These are phyloP conservation scores for Carex cristatella DNA, from an alignment of 176 grass and related monocot genomes.

Conservation along the genomic window DNA sequence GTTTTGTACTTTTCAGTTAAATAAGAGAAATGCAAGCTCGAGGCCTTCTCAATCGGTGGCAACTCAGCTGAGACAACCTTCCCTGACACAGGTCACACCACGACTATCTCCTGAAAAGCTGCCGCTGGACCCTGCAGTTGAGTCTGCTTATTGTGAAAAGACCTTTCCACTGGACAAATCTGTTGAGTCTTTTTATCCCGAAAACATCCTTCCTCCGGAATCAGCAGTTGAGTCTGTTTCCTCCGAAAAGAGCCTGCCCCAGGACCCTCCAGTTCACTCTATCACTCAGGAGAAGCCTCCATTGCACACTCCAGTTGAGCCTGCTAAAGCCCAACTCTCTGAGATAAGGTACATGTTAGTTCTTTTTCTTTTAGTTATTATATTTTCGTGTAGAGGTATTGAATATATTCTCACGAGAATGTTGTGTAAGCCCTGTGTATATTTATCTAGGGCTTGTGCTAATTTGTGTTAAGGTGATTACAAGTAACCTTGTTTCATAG, in stretches of 20 bases:
- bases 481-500: not conserved
- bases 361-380: not conserved
- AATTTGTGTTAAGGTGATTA: not conserved
- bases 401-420: not conserved
- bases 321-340: not conserved
- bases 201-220: not conserved
- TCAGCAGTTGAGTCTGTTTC: conserved; percentile 37
- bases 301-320: not conserved
- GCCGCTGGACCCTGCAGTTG: conserved; percentile 30
- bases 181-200: conserved; percentile 27
- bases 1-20: not conserved
- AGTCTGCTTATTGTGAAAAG: conserved; percentile 38
- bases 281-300: not conserved
- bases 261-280: not conserved
- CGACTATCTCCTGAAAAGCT: conserved; percentile 27
- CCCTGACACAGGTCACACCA: conserved; percentile 30
- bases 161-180: conserved; percentile 40
- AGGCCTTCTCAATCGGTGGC: not conserved
- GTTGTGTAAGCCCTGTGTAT: conserved; percentile 3
- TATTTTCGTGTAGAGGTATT: not conserved
- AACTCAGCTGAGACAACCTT: not conserved
- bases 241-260: not conserved
- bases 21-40: conserved; percentile 9
- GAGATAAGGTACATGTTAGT: conserved; percentile 9
- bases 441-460: not conserved